Evolutionary conservation across 139 green algal genomes (phyloP), one percentile per base, ranked within the genome.

Genomic region (Micromonas pusilla): DNA sequence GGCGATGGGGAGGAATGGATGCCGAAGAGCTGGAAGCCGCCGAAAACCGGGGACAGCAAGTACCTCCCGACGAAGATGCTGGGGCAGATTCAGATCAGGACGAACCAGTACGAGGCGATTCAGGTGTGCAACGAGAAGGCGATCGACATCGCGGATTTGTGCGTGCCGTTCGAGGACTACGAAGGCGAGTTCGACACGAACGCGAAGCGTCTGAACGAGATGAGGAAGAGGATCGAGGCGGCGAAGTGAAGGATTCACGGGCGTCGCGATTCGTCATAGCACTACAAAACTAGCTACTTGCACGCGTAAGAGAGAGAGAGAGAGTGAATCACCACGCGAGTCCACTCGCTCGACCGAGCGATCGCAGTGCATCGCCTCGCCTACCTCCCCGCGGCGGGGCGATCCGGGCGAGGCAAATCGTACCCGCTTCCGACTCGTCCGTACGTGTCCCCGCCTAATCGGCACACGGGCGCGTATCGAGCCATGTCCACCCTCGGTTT

Each of bases 1-100:
- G 68, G 68, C 6, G 68, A 75, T 36, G 68, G 34, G 0, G 68
- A 75, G 30, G 68, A 75, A 38, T 75, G 68, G 68, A 39, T 75
- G n/a, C 68, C 68, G 9, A 62, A 75, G 37, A 39, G 53, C 6
- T 75, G 68, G 68, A 75, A 75, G 38, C 68, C 68, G 6, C 68
- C 68, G 2, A 75, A 75, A 36, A 75, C 52, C 20, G 68, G 68
- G 0, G 68, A 75, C 68, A 13, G 19, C 19, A 62, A 63, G 30
- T 75, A 39, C 33, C 33, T 75, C 20, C 68, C 68, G 0, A 64
- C 36, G 21, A 38, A 39, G 2, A 75, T 75, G 68, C 37, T 75
- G 16, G 68, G 68, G 25, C 31, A 64, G 23, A 30, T 75, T 16
- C 37, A 60, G 9, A 63, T 75, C 34, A 30, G 68, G 25, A 60